These are phyloP conservation scores for Sonneratia caseolaris DNA, from an alignment of 345 rosid genomes.

Conservation along the genomic window DNA sequence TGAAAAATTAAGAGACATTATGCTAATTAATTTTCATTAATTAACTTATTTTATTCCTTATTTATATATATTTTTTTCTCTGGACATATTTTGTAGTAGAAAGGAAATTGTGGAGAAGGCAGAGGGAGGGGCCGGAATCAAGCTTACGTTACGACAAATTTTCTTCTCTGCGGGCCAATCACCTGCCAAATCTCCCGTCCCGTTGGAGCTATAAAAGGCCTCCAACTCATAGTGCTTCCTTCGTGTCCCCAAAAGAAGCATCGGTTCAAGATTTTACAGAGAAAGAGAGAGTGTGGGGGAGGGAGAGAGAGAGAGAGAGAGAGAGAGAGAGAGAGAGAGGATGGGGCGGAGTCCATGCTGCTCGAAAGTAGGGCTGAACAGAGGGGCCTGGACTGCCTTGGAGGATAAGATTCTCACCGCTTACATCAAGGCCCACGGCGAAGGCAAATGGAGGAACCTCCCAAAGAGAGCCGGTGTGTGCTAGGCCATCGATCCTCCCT, in stretches of 20 bases:
- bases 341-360: slow-evolving; percentile 67
- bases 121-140: too few species aligned
- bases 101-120: too few species aligned
- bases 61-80: too few species aligned
- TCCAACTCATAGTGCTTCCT: neutral
- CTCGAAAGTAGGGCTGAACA: slow-evolving; percentile 47
- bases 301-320: neutral
- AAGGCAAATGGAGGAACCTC: slow-evolving; percentile 56
- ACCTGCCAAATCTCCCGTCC: neutral
- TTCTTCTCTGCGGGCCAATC: neutral
- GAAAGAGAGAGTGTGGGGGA: neutral
- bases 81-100: too few species aligned
- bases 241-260: neutral
- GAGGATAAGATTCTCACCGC: slow-evolving; percentile 41
- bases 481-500: neutral
- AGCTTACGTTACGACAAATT: neutral
- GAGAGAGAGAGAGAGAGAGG: neutral
- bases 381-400: slow-evolving; percentile 52
- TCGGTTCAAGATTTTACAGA: neutral
- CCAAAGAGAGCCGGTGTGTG: slow-evolving; percentile 48
- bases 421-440: slow-evolving; percentile 44
- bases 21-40: too few species aligned
- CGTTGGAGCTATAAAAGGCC: neutral
- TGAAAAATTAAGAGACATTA: too few species aligned
- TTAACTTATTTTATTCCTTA: too few species aligned